Evolutionary conservation across 202 grass and related monocot species (phyloP), one percentile per base, ranked within the genome.

Genomic region (Panicum virgatum): DNA sequence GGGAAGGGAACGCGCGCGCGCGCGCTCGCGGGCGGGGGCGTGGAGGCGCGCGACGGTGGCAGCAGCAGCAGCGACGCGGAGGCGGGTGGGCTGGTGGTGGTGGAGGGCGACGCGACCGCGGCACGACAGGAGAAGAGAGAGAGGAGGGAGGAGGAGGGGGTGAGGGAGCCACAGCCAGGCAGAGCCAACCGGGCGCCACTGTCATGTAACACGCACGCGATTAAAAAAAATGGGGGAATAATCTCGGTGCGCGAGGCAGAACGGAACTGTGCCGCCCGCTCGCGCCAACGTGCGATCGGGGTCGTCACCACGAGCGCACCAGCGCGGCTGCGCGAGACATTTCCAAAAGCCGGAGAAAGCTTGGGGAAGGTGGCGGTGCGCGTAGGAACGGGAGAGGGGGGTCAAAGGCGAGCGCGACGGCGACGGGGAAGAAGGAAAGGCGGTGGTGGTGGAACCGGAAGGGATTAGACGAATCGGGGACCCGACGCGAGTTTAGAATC

Each of bases 71-170:
- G 51, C 62, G 12, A 25, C 60, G 63, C 44, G n/a, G 69, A 10
- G 32, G 18, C 50, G 53, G 44, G 40, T 19, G 36, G 62, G 62
- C 19, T 72, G 81, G 60, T 71, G 54, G 44, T 19, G 67, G 71
- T 48, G 80, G 80, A 40, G 80, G 86, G 78, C 84, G 79, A 87
- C 40, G 78, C 72, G 80, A 50, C 66, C 78, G 78, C 84, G 78
- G 75, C 53, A 74, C 65, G 80, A 66, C 45, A 71, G 68, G 45
- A 51, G 69, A 42, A 18, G 77, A 15, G 73, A 15, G 73, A 48
- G 77, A 13, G 56, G 77, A 13, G 56, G 29, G 5, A 1, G 36
- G 19, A 43, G 12, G 48, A 22, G 59, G 34, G 34, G 11, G 66
- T 1, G 51, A 19, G 57, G 76, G 62, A 48, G 62, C 68, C 75